These are phyloP conservation scores for Daldinia sp. DNA, from an alignment of 2,329 filamentous ascomycete species.

Conservation along the genomic window DNA sequence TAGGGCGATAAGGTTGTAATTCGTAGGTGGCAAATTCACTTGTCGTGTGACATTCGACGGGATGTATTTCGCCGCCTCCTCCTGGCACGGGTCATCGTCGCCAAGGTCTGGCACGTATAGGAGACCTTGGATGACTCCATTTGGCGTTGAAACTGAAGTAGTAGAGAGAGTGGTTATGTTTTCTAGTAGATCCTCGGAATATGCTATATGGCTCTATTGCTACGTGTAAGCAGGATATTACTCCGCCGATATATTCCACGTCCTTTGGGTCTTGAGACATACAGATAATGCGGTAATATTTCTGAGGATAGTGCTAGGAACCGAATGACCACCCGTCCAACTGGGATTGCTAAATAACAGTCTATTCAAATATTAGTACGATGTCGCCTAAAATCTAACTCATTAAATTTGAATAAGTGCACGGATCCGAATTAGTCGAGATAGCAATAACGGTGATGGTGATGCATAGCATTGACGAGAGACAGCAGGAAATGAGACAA, in stretches of 20 bases:
- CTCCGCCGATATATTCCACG: not conserved
- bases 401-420: slow-evolving; percentile 9
- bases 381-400: not conserved
- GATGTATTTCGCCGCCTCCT: slow-evolving; percentile 73
- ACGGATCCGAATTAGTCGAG: slow-evolving; percentile 11
- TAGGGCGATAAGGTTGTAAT: slow-evolving; percentile 82
- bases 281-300: slow-evolving; percentile 70
- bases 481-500: slow-evolving; percentile 13
- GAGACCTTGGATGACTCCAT: slow-evolving; percentile 78
- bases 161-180: slow-evolving; percentile 83
- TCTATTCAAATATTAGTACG: slow-evolving; percentile 52
- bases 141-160: slow-evolving; percentile 69
- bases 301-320: slow-evolving; percentile 66
- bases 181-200: slow-evolving; percentile 62
- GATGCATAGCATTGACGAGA: slow-evolving; percentile 10
- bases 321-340: slow-evolving; percentile 62
- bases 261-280: slow-evolving; percentile 48
- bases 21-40: slow-evolving; percentile 73
- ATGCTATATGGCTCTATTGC: slow-evolving; percentile 60
- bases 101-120: slow-evolving; percentile 84
- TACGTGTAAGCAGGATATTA: slow-evolving; percentile 38
- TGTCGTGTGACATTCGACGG: slow-evolving; percentile 80
- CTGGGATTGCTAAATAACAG: slow-evolving; percentile 71
- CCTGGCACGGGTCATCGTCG: slow-evolving; percentile 69
- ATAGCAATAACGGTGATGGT: slow-evolving; percentile 26